Percentiles rank a stretch among this genome's conserved stretches.
Evolutionary conservation across 495 filamentous ascomycete species (phyloP).

Genomic region (Podospora didyma): DNA sequence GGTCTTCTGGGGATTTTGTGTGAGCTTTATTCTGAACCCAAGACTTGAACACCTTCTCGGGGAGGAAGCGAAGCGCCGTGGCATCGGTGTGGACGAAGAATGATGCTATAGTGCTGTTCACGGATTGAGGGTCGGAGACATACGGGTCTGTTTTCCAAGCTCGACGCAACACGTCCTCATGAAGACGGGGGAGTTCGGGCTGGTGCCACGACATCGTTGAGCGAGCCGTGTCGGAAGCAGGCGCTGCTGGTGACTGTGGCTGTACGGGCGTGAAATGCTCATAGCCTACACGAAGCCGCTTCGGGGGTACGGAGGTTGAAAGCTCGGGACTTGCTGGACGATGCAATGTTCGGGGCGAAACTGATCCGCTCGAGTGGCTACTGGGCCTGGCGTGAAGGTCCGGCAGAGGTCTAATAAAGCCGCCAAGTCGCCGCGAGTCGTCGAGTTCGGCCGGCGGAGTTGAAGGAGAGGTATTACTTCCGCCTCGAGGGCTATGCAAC

Average conservation of each 20-base stretch:
- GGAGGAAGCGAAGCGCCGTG: conserved; percentile 41
- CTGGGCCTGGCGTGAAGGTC: conserved; percentile 30
- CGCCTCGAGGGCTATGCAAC: conserved; percentile 45
- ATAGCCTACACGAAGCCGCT: conserved; percentile 38
- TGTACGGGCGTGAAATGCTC: conserved; percentile 34
- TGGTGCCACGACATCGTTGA: conserved; percentile 35
- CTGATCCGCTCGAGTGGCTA: conserved; percentile 39
- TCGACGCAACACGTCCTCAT: conserved; percentile 46
- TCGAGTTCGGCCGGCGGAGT: conserved; percentile 48
- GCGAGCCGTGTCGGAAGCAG: conserved; percentile 30
- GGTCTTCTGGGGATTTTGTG: conserved; percentile 59
- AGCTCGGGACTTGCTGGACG: conserved; percentile 26
- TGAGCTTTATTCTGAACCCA: conserved; percentile 40
- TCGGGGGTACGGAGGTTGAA: conserved; percentile 27
- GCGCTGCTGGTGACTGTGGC: conserved; percentile 29
- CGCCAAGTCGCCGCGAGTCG: conserved; percentile 33
- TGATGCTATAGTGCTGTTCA: conserved; percentile 20
- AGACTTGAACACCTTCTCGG: conserved; percentile 35
- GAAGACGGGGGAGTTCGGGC: conserved; percentile 39
- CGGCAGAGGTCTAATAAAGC: conserved; percentile 20
- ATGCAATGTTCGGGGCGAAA: conserved; percentile 39
- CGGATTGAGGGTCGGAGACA: conserved; percentile 41
- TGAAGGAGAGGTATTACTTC: conserved; percentile 50
- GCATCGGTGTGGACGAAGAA: conserved; percentile 23
- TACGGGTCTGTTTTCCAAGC: conserved; percentile 66